A percentile compares a stretch with the other conserved stretches of the same genome.
Conservation (phyloP, 2,329 filamentous ascomycete species). For the Fusarium sacchari region DNA sequence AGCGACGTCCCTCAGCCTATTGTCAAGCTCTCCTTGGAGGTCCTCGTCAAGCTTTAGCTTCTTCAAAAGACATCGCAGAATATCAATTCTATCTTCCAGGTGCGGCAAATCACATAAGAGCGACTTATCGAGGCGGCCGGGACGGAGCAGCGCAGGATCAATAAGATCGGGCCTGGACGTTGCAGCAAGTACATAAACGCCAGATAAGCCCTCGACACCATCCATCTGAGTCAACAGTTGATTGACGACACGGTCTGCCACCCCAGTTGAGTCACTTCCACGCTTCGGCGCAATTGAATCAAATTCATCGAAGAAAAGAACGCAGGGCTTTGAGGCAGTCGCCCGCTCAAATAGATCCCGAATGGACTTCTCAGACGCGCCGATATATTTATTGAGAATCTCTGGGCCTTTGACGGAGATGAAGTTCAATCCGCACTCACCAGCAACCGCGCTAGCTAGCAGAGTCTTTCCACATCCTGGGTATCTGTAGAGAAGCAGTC, state of each 20-base stretch:
- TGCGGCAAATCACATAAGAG: conserved; percentile 90
- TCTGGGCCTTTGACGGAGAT: conserved; percentile 98
- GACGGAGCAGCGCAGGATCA: conserved; percentile 89
- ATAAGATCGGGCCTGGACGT: conserved; percentile 94
- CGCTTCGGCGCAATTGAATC: conserved; percentile 97
- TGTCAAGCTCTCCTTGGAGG: not conserved
- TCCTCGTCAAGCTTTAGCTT: not conserved
- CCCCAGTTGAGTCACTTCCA: conserved; percentile 95
- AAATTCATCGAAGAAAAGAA: conserved; percentile 98
- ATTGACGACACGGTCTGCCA: conserved; percentile 97
- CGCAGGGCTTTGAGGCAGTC: conserved; percentile 87
- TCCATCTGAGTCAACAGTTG: conserved; percentile 99
- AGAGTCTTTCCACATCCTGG: conserved; percentile 97
- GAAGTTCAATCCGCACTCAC: conserved; percentile 97
- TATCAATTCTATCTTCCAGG: conserved; percentile 84
- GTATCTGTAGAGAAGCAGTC: conserved; percentile 91
- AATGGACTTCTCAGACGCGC: conserved; percentile 94
- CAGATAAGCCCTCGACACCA: conserved; percentile 91
- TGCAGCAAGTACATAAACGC: conserved; percentile 95
- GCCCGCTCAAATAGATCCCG: conserved; percentile 95
- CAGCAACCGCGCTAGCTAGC: conserved; percentile 91
- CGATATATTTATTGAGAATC: conserved; percentile 99
- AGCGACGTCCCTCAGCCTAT: not conserved
- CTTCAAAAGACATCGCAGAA: conserved; percentile 51
- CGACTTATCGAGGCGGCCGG: conserved; percentile 92